phyloP scores from a whole-genome alignment of 805 yeast species.

The Candida lessepsii region DNA sequence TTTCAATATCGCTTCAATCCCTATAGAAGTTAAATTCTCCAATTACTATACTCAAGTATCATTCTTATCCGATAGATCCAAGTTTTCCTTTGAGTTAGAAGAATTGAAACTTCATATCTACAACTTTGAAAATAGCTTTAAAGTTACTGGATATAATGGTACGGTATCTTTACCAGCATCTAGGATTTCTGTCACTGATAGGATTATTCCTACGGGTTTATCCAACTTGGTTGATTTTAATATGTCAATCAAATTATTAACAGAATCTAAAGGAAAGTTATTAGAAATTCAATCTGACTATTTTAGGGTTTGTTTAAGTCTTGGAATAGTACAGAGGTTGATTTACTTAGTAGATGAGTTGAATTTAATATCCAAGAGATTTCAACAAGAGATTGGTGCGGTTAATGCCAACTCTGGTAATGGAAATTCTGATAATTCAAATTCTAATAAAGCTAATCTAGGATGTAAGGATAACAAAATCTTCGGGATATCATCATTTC shows the following conservation, averaged over 20 bases:
- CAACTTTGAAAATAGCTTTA: conserved; percentile 22
- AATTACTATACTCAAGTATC: conserved; percentile 40
- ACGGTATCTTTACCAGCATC: conserved; percentile 41
- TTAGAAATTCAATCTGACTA: conserved; percentile 59
- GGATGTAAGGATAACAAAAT: neutral
- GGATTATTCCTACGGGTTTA: conserved; percentile 40
- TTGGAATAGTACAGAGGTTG: conserved; percentile 44
- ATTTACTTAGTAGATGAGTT: conserved; percentile 32
- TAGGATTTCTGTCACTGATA: conserved; percentile 38
- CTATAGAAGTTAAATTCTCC: conserved; percentile 22
- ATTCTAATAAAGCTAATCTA: no score
- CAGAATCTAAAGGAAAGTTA: conserved; percentile 37
- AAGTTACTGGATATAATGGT: conserved; percentile 25
- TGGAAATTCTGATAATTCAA: no score
- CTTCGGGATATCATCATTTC: conserved; percentile 45
- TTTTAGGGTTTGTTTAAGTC: conserved; percentile 57
- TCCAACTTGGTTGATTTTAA: conserved; percentile 45
- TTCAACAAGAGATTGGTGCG: conserved; percentile 6
- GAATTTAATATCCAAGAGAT: conserved; percentile 7
- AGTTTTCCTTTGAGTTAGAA: conserved; percentile 37
- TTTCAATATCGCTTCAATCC: conserved; percentile 9
- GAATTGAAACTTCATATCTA: conserved; percentile 22
- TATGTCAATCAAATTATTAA: conserved; percentile 42
- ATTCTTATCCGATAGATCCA: conserved; percentile 28
- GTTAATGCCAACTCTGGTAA: neutral